Percentiles rank a stretch among this genome's conserved stretches.
Evolutionary conservation across 768 basidiomycete genomes (phyloP).

Genomic region (Russula vinacea): DNA sequence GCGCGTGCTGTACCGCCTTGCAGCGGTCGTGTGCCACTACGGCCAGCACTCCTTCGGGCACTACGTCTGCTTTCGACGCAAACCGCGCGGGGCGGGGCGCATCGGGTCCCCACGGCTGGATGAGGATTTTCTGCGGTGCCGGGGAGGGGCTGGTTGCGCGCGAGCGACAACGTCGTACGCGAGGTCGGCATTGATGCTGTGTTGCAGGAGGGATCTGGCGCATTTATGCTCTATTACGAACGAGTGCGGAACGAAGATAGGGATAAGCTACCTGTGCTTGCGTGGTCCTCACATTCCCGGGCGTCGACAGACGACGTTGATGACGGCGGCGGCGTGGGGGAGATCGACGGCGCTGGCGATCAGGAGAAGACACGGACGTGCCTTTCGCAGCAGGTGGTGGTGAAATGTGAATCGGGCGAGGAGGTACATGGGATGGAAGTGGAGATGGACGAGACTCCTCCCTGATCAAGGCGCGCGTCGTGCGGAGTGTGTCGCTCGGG

Average conservation of each 20-base stretch:
- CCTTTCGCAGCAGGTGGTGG: slow-evolving; percentile 6
- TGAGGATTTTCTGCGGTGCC: slow-evolving; percentile 38
- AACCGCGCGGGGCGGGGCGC: slow-evolving; percentile 55
- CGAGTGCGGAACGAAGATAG: slow-evolving; percentile 39
- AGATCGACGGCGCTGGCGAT: slow-evolving; percentile 50
- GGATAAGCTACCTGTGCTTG: not conserved
- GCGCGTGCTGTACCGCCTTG: slow-evolving; percentile 78
- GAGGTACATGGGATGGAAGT: not conserved
- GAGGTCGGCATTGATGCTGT: slow-evolving; percentile 75
- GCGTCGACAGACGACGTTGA: slow-evolving; percentile 32
- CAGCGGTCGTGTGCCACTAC: slow-evolving; percentile 87
- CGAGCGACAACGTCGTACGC: slow-evolving; percentile 79
- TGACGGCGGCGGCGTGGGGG: slow-evolving; percentile 49
- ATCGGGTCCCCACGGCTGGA: slow-evolving; percentile 43
- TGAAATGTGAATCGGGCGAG: not conserved
- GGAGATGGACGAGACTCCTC: not conserved
- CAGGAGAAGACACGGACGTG: slow-evolving; percentile 30
- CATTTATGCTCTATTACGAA: slow-evolving; percentile 96
- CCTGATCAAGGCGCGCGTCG: slow-evolving; percentile 24
- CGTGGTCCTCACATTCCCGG: not conserved
- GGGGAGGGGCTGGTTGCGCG: slow-evolving; percentile 79
- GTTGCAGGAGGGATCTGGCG: slow-evolving; percentile 68
- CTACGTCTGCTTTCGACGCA: slow-evolving; percentile 87
- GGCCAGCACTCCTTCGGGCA: slow-evolving; percentile 93
- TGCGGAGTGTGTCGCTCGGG: slow-evolving; percentile 32